Conservation (phyloP, 2,329 filamentous ascomycete genomes). For the Ophiostoma tasmaniense region DNA sequence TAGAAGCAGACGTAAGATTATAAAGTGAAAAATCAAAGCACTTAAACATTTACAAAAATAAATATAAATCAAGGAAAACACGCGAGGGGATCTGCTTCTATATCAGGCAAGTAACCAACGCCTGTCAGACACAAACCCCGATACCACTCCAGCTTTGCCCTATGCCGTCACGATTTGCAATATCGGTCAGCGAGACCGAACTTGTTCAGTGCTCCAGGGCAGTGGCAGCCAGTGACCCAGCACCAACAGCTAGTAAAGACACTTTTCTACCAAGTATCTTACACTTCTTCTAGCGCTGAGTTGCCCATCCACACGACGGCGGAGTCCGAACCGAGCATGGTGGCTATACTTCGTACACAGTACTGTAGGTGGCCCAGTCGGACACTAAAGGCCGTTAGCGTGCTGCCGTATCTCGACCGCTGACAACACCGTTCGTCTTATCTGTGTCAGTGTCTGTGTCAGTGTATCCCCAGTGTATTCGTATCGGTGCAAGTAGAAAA, state of each 20-base stretch:
- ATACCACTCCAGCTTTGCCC: background rate
- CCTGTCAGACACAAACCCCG: background rate
- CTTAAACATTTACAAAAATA: background rate
- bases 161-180: slow-evolving; percentile 3
- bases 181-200: background rate
- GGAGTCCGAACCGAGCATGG: background rate
- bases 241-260: background rate
- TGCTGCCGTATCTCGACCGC: background rate
- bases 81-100: background rate
- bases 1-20: background rate
- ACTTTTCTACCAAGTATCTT: background rate
- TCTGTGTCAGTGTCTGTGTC: background rate
- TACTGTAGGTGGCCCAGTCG: background rate
- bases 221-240: background rate
- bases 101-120: background rate
- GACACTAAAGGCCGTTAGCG: background rate
- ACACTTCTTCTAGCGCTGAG: background rate
- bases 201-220: background rate
- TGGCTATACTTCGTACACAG: background rate
- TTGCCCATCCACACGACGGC: background rate
- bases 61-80: background rate
- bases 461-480: background rate
- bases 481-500: background rate
- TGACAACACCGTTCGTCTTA: background rate
- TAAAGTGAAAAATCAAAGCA: background rate